Base-by-base conservation (phyloP, 805 yeast genomes). In the Clavispora santaluciae region DNA sequence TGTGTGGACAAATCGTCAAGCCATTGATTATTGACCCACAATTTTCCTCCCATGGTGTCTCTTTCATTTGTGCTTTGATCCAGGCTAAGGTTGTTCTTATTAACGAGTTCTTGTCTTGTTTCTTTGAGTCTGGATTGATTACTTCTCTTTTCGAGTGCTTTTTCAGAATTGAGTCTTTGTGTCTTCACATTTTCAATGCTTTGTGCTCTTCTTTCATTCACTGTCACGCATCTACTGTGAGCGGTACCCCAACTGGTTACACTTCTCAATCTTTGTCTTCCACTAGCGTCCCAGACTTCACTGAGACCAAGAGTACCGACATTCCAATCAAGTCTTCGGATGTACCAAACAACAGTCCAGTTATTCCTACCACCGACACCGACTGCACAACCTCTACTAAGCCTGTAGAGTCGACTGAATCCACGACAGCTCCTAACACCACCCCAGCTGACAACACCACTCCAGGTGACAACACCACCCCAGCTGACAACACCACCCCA, bases 151-250 rank as follows among this genome's bases (percentile, higher is more conserved):
- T 68, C 54, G 49, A 66, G 46, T 58, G 61, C 36, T 66, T 68
- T 60, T 66, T 68, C 51, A 66, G 57, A 51, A 30, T 66, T 31
- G 51, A 48, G 13, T 67, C 71, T 15, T 64, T 68, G 50, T 57
- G 64, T 54, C 56, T 68, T n/a, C 64, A 67, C 41, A 58, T 65
- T 38, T 63, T 63, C 47, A 68, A 61, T 40, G 70, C 73, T 21
- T 66, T 68, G 54, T 69, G 69, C 44, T 72, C 72, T 41, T 70
- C 69, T 18, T 56, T 59, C 41, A 64, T 64, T 43, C 47, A 64
- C 35, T 68, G 74, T 61, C 62, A 56, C 17, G 59, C 58, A 35
- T 41, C 60, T 11, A 47, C 63, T 11, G 53, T 56, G 38, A 47
- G 61, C 17, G 50, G 54, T 29, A 35, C 45, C 5, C 51, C 54